Conservation (phyloP, 208 protist species). For the Kentomonas sorsogonicus region DNA sequence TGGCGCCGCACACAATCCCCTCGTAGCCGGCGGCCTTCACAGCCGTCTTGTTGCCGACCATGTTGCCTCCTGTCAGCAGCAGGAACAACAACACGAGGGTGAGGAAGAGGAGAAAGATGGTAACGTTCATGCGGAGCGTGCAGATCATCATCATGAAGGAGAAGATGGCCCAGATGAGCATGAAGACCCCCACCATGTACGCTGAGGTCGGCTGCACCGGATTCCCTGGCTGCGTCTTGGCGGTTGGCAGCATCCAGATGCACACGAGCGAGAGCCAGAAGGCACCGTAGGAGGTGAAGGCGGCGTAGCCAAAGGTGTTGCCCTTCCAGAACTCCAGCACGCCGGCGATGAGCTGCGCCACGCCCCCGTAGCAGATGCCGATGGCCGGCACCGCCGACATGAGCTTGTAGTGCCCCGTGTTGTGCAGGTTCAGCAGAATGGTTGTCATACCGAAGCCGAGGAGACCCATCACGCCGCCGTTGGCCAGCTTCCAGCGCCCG, state of each 20-base stretch:
- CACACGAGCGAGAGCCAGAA: conserved; percentile 32
- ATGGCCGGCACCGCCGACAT: conserved; percentile 30
- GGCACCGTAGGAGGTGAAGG: conserved; percentile 31
- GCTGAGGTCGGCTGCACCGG: conserved; percentile 13
- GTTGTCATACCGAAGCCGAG: conserved; percentile 43
- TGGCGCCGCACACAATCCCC: conserved; percentile 25
- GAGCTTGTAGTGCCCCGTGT: conserved; percentile 15
- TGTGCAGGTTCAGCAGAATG: conserved; percentile 28
- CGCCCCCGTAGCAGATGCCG: conserved; percentile 27
- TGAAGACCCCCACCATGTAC: conserved; percentile 35
- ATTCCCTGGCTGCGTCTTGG: not conserved
- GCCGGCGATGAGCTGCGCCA: conserved; percentile 31
- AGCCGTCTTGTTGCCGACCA: conserved; percentile 6
- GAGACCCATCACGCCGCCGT: conserved; percentile 28
- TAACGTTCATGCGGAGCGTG: conserved; percentile 16
- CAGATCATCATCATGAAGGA: conserved; percentile 15
- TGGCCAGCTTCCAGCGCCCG: conserved; percentile 11
- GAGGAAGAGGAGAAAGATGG: conserved; percentile 22
- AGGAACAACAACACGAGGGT: conserved; percentile 24
- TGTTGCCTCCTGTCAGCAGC: conserved; percentile 14
- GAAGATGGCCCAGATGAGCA: conserved; percentile 38
- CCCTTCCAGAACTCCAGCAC: conserved; percentile 36
- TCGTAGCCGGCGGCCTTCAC: conserved; percentile 30
- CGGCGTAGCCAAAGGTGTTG: conserved; percentile 35
- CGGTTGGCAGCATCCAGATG: conserved; percentile 9